A percentile compares a stretch with the other conserved stretches of the same genome.
Conservation (phyloP, 257 asterid genomes). For the Solanum pennellii region DNA sequence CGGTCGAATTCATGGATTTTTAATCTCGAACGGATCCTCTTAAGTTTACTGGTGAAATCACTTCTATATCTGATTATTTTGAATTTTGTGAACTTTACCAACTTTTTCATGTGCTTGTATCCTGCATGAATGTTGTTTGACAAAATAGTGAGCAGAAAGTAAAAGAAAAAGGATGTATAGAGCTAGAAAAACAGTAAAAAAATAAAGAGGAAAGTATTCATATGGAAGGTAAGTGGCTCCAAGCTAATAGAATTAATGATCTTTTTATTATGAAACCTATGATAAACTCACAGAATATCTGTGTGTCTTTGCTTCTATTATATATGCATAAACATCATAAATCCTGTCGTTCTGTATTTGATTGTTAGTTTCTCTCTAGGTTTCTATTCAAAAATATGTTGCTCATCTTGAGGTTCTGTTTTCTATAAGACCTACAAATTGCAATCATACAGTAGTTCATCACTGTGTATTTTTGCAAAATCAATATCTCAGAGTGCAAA, state of each 20-base stretch:
- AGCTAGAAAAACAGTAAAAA: neutral
- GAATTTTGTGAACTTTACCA: constrained; percentile 44
- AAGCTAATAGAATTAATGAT: neutral
- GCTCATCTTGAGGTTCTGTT: constrained; percentile 30
- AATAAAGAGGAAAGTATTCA: neutral
- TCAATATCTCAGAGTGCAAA: neutral
- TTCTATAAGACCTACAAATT: constrained; percentile 42
- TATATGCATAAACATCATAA: neutral
- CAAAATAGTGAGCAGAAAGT: neutral
- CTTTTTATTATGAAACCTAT: neutral
- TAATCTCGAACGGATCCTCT: constrained; percentile 57
- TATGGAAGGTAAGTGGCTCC: neutral
- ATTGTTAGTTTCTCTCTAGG: neutral
- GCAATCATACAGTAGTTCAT: neutral
- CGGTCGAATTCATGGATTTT: constrained; percentile 50
- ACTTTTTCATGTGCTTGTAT: constrained; percentile 25
- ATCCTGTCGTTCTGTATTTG: neutral
- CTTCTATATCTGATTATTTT: constrained; percentile 29
- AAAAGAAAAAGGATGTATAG: neutral
- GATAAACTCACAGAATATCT: neutral
- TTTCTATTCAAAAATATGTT: neutral
- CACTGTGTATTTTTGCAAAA: neutral
- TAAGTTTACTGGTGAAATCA: constrained; percentile 36
- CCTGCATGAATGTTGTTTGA: constrained; percentile 29
- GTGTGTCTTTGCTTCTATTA: neutral